Evolutionary conservation across 2,329 filamentous ascomycete species (phyloP), one percentile per base, ranked within the genome.

Genomic region (Xylariaceae sp.): DNA sequence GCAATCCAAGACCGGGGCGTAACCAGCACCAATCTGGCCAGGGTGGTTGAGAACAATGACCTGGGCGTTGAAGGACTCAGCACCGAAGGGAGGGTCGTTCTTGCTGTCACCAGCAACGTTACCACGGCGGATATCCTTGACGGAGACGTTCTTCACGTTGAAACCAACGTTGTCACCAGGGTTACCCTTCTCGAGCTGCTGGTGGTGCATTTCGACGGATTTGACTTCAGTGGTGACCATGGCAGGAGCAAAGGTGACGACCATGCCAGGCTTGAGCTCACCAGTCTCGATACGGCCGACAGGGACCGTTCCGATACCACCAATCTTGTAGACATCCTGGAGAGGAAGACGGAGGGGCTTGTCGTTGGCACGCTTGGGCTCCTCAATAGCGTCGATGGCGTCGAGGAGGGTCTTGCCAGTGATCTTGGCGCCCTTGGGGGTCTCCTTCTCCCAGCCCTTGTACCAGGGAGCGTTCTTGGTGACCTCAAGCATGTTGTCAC

Each of bases 131-230:
- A 99, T 96, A 78, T 99, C 94, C 91, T 99, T 99, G 82, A 99
- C 94, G 79, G 94, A 97, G 73, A 99, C 94, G 94, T 99, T 99
- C 91, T 99, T 99, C 82, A 99, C 92, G 89, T 99, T 99, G 91
- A 99, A 99, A 72, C 94, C 94, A 77, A 99, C 94, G 85, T 99
- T 99, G 89, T 99, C 94, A 87, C 94, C 94, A 74, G 94, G 94
- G 67, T 89, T 74, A 89, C 94, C 94, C 85, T 96, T 87, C 66
- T 76, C 61, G 70, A 99, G 91, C 88, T 96, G 91, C 85, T 96
- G 90, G 91, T 97, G 92, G 87, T 96, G 92, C 94, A 99, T 99
- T 85, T 99, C 94, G 73, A 99, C 94, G 79, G 92, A 97, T 91
- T 99, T 99, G 86, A 97, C 94, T 89, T 99, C 94, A 85, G 94